A percentile compares a stretch with the other conserved stretches of the same genome.
These are phyloP conservation scores for Trifolium subterraneum DNA, from an alignment of 306 rosid genomes.

Conservation along the genomic window DNA sequence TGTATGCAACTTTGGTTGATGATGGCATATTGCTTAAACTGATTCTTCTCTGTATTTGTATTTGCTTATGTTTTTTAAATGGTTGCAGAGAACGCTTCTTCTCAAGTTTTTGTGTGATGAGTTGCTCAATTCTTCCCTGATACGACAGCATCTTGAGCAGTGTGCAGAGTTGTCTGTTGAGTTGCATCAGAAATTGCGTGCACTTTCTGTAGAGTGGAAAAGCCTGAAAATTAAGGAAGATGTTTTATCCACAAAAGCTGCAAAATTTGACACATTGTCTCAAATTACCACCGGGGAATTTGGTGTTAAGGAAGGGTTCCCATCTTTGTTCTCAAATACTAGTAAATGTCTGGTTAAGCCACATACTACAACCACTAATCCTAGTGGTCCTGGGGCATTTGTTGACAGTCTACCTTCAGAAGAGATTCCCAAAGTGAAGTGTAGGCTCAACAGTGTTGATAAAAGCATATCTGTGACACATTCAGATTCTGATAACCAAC, in stretches of 20 bases:
- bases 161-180: slow-evolving; percentile 80
- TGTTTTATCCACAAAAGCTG: slow-evolving; percentile 70
- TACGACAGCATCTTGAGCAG: slow-evolving; percentile 91
- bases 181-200: slow-evolving; percentile 87
- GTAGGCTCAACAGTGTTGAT: slow-evolving; percentile 56
- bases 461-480: slow-evolving; percentile 56
- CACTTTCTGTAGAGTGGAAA: slow-evolving; percentile 78
- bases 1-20: slow-evolving; percentile 36
- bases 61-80: slow-evolving; percentile 40
- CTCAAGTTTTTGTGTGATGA: slow-evolving; percentile 91
- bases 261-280: slow-evolving; percentile 58
- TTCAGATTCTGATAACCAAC: slow-evolving; percentile 63
- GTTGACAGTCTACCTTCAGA: slow-evolving; percentile 55
- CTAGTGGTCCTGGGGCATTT: slow-evolving; percentile 46
- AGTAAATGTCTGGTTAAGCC: slow-evolving; percentile 50
- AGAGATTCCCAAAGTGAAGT: slow-evolving; percentile 56
- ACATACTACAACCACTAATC: slow-evolving; percentile 48
- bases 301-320: slow-evolving; percentile 55
- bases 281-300: slow-evolving; percentile 55
- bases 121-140: slow-evolving; percentile 75
- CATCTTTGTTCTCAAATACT: slow-evolving; percentile 49
- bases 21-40: slow-evolving; percentile 19
- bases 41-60: slow-evolving; percentile 20
- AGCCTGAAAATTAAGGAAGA: slow-evolving; percentile 85
- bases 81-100: slow-evolving; percentile 80